Evolutionary conservation across 805 yeast species (phyloP).

Genomic region (Blastobotrys attinorum): DNA sequence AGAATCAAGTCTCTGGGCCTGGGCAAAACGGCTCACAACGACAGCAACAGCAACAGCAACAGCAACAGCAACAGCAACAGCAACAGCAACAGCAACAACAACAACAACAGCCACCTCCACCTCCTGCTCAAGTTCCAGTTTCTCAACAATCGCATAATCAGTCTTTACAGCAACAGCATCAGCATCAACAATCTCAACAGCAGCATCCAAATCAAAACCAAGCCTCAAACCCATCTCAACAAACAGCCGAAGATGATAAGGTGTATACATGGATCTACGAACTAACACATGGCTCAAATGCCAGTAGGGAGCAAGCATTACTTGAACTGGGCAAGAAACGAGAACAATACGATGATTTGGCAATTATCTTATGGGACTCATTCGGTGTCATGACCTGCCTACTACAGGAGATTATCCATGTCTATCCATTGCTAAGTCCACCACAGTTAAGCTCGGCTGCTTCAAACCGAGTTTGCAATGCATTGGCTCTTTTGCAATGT

Average conservation of each 20-base stretch:
- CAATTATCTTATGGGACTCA: slow-evolving; percentile 88
- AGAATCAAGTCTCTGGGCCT: too few species aligned
- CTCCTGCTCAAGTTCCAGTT: not conserved
- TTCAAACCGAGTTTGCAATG: slow-evolving; percentile 91
- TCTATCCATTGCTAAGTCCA: slow-evolving; percentile 83
- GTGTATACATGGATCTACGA: slow-evolving; percentile 88
- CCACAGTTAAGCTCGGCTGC: slow-evolving; percentile 79
- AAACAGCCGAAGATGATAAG: slow-evolving; percentile 56
- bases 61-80: slow-evolving; percentile 6
- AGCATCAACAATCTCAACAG: slow-evolving; percentile 5
- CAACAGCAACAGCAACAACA: slow-evolving; percentile 3
- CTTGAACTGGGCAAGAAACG: slow-evolving; percentile 88
- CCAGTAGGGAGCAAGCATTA: slow-evolving; percentile 86
- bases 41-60: slow-evolving; percentile 3
- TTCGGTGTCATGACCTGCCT: slow-evolving; percentile 94
- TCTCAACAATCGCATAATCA: not conserved
- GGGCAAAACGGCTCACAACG: not conserved
- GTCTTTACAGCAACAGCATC: slow-evolving; percentile 3
- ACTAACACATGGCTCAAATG: slow-evolving; percentile 62
- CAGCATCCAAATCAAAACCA: slow-evolving; percentile 7
- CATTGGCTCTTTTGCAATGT: slow-evolving; percentile 88
- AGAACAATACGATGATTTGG: slow-evolving; percentile 90
- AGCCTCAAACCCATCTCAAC: slow-evolving; percentile 2
- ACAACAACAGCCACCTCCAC: slow-evolving; percentile 2
- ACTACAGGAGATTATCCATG: slow-evolving; percentile 80